Evolutionary conservation across 257 asterid genomes (phyloP).

Genomic region (Salvia miltiorrhiza): DNA sequence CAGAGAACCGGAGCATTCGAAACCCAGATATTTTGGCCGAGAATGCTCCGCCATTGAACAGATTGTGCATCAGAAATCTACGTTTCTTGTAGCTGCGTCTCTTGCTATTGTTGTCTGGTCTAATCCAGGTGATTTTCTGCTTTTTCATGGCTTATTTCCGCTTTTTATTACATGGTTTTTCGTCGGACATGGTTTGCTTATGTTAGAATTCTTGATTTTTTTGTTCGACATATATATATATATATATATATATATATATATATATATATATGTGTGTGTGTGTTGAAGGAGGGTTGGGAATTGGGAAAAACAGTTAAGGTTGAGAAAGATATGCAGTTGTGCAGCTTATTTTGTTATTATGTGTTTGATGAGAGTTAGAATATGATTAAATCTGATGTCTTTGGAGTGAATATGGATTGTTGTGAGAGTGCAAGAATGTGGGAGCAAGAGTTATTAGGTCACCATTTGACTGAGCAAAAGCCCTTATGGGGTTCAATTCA

Average conservation of each 20-base stretch:
- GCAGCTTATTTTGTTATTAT: not conserved
- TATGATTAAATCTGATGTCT: not conserved
- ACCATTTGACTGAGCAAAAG: not conserved
- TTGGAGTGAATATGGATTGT: not conserved
- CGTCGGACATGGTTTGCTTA: not conserved
- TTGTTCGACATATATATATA: too few relatives aligned
- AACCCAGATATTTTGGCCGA: not conserved
- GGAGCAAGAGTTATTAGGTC: not conserved
- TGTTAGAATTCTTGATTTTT: not conserved
- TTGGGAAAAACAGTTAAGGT: not conserved
- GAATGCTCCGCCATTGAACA: constrained; percentile 6
- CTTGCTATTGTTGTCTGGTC: constrained; percentile 49
- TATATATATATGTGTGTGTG: too few relatives aligned
- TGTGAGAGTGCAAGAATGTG: not conserved
- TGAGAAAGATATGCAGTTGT: not conserved
- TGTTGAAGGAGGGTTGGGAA: too few relatives aligned
- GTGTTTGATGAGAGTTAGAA: not conserved
- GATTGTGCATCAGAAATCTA: constrained; percentile 25
- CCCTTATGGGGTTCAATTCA: not conserved
- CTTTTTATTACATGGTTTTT: constrained; percentile 15
- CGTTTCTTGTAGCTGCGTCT: constrained; percentile 49
- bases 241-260: too few relatives aligned
- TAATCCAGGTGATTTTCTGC: constrained; percentile 41
- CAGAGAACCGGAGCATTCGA: constrained; percentile 14
- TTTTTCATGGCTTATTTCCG: constrained; percentile 11